Conservation (phyloP, 2,329 filamentous ascomycete species). For the Parastagonospora nodorum region DNA sequence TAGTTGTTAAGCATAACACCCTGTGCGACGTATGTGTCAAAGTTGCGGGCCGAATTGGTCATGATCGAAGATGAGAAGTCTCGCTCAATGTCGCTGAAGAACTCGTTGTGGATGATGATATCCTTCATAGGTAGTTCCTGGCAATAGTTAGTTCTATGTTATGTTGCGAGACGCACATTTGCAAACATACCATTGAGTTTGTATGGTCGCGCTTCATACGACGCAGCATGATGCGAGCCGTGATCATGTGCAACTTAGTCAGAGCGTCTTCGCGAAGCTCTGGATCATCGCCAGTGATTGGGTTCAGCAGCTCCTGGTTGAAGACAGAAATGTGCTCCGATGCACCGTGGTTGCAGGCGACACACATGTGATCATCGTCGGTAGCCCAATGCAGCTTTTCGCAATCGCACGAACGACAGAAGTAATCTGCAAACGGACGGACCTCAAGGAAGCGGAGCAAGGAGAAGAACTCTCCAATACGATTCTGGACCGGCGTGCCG, state of each 20-base stretch:
- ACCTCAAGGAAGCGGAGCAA: conserved; percentile 89
- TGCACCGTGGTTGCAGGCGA: conserved; percentile 67
- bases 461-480: conserved; percentile 97
- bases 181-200: conserved; percentile 69
- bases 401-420: conserved; percentile 87
- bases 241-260: conserved; percentile 82
- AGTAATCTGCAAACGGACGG: conserved; percentile 87
- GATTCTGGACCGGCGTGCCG: conserved; percentile 93
- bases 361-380: conserved; percentile 72
- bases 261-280: conserved; percentile 71
- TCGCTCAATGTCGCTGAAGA: conserved; percentile 94
- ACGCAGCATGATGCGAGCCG: conserved; percentile 92
- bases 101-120: conserved; percentile 88
- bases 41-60: conserved; percentile 84
- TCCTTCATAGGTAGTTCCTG: conserved; percentile 89
- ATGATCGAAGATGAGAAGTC: conserved; percentile 97
- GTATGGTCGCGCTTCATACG: conserved; percentile 94
- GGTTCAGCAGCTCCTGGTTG: conserved; percentile 93
- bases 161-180: background rate
- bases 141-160: background rate
- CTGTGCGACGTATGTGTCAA: conserved; percentile 93
- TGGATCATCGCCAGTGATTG: conserved; percentile 58
- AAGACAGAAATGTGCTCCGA: conserved; percentile 80
- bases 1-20: conserved; percentile 89
- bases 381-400: conserved; percentile 83